These are phyloP conservation scores for Skeletonema marinoi DNA, from an alignment of 108 stramenopile species.

Conservation along the genomic window DNA sequence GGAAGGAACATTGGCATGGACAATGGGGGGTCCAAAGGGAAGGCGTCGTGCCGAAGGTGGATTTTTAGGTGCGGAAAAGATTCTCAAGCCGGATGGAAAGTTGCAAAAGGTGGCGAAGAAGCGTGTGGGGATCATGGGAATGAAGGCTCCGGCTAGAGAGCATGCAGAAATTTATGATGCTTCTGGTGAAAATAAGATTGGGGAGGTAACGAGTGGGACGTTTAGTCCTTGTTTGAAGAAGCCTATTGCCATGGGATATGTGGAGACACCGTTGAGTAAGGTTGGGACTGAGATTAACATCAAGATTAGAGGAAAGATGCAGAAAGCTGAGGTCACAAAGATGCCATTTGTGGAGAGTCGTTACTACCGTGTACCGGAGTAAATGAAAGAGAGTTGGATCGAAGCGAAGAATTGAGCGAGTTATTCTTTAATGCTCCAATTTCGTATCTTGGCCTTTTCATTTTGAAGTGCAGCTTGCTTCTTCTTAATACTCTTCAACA, in stretches of 20 bases:
- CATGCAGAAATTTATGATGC: slow-evolving; percentile 93
- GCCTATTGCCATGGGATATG: slow-evolving; percentile 99
- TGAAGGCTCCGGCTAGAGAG: slow-evolving; percentile 96
- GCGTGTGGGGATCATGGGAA: slow-evolving; percentile 95
- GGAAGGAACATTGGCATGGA: slow-evolving; percentile 93
- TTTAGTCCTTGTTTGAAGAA: slow-evolving; percentile 90
- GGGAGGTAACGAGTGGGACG: slow-evolving; percentile 94
- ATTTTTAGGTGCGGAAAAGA: slow-evolving; percentile 92
- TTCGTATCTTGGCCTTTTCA: slow-evolving; percentile 21
- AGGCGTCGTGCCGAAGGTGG: slow-evolving; percentile 92
- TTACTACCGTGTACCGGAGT: slow-evolving; percentile 92
- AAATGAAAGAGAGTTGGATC: slow-evolving; percentile 8
- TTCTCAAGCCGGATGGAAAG: slow-evolving; percentile 93
- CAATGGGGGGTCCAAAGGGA: slow-evolving; percentile 90
- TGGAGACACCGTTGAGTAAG: slow-evolving; percentile 74
- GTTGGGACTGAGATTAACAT: slow-evolving; percentile 85
- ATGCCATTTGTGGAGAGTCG: slow-evolving; percentile 97
- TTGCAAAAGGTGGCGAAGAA: slow-evolving; percentile 83
- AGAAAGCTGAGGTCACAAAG: slow-evolving; percentile 84
- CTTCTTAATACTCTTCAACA: slow-evolving; percentile 7
- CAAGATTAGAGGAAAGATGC: slow-evolving; percentile 93
- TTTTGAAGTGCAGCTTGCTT: slow-evolving; percentile 4
- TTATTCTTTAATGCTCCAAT: slow-evolving; percentile 28
- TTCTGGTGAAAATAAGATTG: slow-evolving; percentile 84
- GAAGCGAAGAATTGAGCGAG: neutral